Percentiles rank a stretch among this genome's conserved stretches.
Evolutionary conservation across 768 basidiomycete species (phyloP).

Genomic region (Calocybe indica): DNA sequence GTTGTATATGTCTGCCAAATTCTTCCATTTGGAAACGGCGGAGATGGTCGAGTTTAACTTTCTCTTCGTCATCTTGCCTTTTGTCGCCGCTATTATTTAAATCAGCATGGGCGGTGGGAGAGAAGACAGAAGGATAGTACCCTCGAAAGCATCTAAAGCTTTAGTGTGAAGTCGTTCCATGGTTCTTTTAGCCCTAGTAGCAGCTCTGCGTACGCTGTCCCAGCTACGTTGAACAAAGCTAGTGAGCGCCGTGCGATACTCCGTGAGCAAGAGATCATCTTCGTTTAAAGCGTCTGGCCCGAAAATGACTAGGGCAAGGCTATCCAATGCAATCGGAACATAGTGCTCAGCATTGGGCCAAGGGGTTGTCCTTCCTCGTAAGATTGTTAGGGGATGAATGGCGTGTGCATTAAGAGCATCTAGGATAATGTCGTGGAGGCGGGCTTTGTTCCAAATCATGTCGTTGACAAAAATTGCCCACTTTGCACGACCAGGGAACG

Average conservation of each 20-base stretch:
- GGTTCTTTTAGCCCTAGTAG: background rate
- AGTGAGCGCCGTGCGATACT: background rate
- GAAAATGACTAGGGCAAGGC: conserved; percentile 5
- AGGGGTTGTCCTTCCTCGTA: background rate
- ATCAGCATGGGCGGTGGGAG: background rate
- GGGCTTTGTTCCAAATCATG: conserved; percentile 6
- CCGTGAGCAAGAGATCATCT: background rate
- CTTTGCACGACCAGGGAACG: conserved; percentile 9
- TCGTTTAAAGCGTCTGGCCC: conserved; percentile 4
- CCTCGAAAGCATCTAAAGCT: conserved; percentile 3
- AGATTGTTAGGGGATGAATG: conserved; percentile 9
- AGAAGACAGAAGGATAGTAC: background rate
- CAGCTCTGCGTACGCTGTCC: conserved; percentile 1
- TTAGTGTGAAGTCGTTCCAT: background rate
- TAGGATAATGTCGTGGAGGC: conserved; percentile 10
- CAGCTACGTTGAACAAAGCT: conserved; percentile 1
- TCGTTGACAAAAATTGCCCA: conserved; percentile 9
- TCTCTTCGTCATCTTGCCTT: background rate
- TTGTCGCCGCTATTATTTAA: background rate
- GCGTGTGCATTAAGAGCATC: conserved; percentile 3
- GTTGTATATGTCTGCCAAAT: background rate
- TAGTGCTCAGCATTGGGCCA: conserved; percentile 8
- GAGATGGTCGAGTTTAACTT: background rate
- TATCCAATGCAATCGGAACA: conserved; percentile 5
- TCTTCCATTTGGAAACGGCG: background rate